Evolutionary conservation across 257 asterid species (phyloP).

Genomic region (Fraxinus cuspidata): DNA sequence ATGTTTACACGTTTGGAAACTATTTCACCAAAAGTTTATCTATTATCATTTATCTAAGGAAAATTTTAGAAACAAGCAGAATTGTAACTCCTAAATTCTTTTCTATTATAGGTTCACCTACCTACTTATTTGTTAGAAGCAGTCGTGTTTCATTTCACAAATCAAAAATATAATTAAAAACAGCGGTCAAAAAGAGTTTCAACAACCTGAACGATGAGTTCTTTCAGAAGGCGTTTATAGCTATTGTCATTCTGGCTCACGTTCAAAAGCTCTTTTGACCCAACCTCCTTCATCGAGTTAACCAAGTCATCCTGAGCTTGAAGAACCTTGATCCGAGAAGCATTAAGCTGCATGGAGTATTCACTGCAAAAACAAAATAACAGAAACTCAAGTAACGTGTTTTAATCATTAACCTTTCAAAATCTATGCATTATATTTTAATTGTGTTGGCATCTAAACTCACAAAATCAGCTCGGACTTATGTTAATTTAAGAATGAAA

Average conservation of each 20-base stretch:
- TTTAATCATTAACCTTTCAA: background rate
- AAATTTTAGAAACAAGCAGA: background rate
- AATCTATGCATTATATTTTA: background rate
- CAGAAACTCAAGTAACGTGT: background rate
- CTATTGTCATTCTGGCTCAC: slow-evolving; percentile 53
- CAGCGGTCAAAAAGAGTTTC: background rate
- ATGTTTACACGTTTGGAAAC: background rate
- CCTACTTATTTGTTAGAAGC: background rate
- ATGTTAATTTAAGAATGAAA: no score
- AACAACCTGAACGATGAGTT: slow-evolving; percentile 78
- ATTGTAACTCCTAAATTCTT: background rate
- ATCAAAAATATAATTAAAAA: background rate
- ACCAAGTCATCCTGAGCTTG: slow-evolving; percentile 91
- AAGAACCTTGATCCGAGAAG: slow-evolving; percentile 79
- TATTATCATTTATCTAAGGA: background rate
- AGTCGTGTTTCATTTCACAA: background rate
- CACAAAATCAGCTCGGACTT: no score
- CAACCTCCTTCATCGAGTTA: slow-evolving; percentile 68
- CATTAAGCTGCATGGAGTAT: slow-evolving; percentile 83
- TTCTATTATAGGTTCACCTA: background rate
- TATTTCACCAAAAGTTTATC: background rate
- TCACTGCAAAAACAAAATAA: slow-evolving; percentile 47
- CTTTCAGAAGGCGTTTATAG: slow-evolving; percentile 63
- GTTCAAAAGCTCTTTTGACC: slow-evolving; percentile 54
- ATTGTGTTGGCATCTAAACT: no score